Conservation (phyloP, 2,329 filamentous ascomycete species). For the Sporothrix inflata region DNA sequence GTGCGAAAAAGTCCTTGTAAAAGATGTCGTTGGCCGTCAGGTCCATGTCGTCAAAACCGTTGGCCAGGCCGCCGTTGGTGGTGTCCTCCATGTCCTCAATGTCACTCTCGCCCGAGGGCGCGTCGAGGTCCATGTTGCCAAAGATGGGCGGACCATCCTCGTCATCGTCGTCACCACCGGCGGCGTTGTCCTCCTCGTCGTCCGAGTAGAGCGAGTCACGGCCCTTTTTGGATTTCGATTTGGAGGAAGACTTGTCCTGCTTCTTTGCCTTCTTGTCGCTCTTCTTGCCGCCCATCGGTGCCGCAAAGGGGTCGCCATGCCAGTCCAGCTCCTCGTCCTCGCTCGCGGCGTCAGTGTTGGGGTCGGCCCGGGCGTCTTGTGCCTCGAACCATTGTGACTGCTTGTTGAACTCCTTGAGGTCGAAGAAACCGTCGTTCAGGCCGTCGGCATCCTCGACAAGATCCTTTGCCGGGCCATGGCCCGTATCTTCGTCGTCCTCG, state of each 20-base stretch:
- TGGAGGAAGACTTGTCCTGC: slow-evolving; percentile 31
- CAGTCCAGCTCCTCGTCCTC: slow-evolving; percentile 83
- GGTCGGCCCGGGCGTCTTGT: slow-evolving; percentile 77
- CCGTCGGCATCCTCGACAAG: slow-evolving; percentile 76
- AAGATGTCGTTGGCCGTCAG: slow-evolving; percentile 84
- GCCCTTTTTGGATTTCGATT: slow-evolving; percentile 16
- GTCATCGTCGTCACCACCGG: slow-evolving; percentile 54
- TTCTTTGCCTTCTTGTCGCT: slow-evolving; percentile 37
- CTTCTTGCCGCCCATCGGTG: slow-evolving; percentile 35
- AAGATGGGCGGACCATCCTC: slow-evolving; percentile 83
- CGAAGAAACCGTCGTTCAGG: slow-evolving; percentile 97
- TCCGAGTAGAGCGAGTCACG: slow-evolving; percentile 26
- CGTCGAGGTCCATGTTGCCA: slow-evolving; percentile 74
- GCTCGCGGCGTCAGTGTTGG: slow-evolving; percentile 71
- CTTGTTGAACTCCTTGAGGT: slow-evolving; percentile 95
- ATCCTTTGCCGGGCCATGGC: slow-evolving; percentile 55
- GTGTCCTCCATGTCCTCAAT: slow-evolving; percentile 64
- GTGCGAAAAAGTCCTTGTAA: slow-evolving; percentile 92
- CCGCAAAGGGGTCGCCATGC: slow-evolving; percentile 72
- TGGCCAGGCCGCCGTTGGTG: slow-evolving; percentile 56
- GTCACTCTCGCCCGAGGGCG: slow-evolving; percentile 68
- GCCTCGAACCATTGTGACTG: slow-evolving; percentile 88
- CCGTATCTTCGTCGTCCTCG: slow-evolving; percentile 52
- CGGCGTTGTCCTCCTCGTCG: slow-evolving; percentile 37
- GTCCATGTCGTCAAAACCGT: slow-evolving; percentile 36